Evolutionary conservation across 306 rosid genomes (phyloP), one percentile per base, ranked within the genome.

Genomic region (Dalbergia oliveri): DNA sequence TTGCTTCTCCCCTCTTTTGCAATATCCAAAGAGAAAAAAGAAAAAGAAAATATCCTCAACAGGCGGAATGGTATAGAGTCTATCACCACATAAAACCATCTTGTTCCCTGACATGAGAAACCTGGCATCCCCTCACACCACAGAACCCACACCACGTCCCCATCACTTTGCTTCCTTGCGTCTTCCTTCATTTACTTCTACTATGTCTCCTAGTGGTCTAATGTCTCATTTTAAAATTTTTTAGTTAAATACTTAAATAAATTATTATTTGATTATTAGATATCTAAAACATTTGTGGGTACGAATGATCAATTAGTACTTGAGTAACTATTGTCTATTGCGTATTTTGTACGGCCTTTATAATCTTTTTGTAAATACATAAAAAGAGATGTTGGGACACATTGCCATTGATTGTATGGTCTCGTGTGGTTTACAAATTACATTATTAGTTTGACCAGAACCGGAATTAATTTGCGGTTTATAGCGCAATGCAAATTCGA

Each of bases 71-170:
- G 75, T 23, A 5, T 53, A 19, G 33, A 34, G 45, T 81, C 9
- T 10, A 39, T 37, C 53, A 78, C 90, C 88, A 84, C 83, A 81
- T 51, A 75, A 73, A 47, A 58, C 13, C 45, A 44, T 76, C 15
- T 76, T 77, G 93, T 34, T 77, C 81, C 87, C 86, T 76, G 49
- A 23, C 19, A 64, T 59, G 57, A 72, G 61, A 88, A 94, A 92
- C 92, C 84, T 92, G 94, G 88, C 92, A 72, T 35, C 33, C 11
- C 69, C 35, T 2, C 13, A 31, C 80, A 82, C 94, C 97, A 90
- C 89, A 84, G 50, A 70, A 41, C 15, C 2, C 53, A 12, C 34
- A 5, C 3, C 65, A 9, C n/a, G 10, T 16, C 41, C 23, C 62
- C 70, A 21, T 73, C 72, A 59, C 56, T 60, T 26, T 26, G 31